Conservation (phyloP, 106 monocot species). For the Dendrobium huoshanense region DNA sequence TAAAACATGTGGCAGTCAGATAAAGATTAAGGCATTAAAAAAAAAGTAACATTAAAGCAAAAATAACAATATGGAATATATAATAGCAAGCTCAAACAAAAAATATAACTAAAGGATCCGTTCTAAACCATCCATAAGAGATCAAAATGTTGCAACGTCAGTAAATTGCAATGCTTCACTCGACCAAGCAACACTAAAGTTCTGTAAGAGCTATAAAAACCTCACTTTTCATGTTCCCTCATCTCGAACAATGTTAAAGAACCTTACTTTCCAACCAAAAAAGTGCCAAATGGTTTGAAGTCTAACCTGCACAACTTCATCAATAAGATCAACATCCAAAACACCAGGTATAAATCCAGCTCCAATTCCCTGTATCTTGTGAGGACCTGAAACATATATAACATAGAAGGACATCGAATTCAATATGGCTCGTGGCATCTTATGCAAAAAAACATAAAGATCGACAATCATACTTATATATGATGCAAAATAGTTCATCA, state of each 20-base stretch:
- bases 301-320: slow-evolving; percentile 61
- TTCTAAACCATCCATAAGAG: background rate
- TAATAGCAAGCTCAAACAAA: background rate
- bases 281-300: background rate
- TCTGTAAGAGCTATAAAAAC: background rate
- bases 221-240: background rate
- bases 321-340: slow-evolving; percentile 52
- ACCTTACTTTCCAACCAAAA: background rate
- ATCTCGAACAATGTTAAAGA: background rate
- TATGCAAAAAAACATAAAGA: background rate
- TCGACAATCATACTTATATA: background rate
- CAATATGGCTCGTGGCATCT: background rate
- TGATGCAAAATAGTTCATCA: background rate
- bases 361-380: slow-evolving; percentile 72
- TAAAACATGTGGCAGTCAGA: background rate
- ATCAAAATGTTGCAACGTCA: background rate
- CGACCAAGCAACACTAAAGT: background rate
- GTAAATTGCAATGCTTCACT: background rate
- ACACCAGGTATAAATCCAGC: slow-evolving; percentile 71
- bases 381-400: slow-evolving; percentile 33
- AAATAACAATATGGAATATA: background rate
- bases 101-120: background rate
- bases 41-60: background rate
- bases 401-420: background rate
- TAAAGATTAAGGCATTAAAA: too few species aligned